phyloP scores from a whole-genome alignment of 148 eudicot genomes.

The Oxyria digyna region DNA sequence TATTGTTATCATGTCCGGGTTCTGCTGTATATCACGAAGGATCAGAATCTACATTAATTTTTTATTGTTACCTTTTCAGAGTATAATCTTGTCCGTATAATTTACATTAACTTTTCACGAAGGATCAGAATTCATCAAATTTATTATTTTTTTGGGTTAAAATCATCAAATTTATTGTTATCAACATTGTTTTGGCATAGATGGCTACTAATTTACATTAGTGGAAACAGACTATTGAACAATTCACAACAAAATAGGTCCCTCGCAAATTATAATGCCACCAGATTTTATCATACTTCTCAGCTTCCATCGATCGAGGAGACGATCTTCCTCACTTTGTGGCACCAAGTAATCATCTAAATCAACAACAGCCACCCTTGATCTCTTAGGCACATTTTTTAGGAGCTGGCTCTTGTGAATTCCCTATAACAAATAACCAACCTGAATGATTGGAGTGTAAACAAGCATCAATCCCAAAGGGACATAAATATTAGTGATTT shows the following conservation, averaged over 20 bases:
- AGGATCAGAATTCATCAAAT: no score
- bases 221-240: neutral
- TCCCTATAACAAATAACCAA: slow-evolving; percentile 18
- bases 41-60: no score
- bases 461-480: neutral
- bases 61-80: no score
- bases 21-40: no score
- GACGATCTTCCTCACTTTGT: slow-evolving; percentile 37
- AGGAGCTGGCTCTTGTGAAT: slow-evolving; percentile 21
- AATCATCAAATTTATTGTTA: no score
- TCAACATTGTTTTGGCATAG: no score
- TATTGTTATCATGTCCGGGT: no score
- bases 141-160: no score
- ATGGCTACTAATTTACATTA: no score
- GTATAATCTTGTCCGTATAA: no score
- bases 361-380: slow-evolving; percentile 32
- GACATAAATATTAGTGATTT: neutral
- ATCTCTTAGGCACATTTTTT: slow-evolving; percentile 23
- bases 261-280: slow-evolving; percentile 29
- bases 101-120: no score
- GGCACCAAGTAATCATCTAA: slow-evolving; percentile 38
- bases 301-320: slow-evolving; percentile 53
- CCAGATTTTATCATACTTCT: slow-evolving; percentile 38
- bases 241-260: neutral
- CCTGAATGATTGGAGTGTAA: neutral